Percentiles rank a stretch among this genome's conserved stretches.
Conservation (phyloP, 2,329 filamentous ascomycete genomes). For the Monosporascus sp. region DNA sequence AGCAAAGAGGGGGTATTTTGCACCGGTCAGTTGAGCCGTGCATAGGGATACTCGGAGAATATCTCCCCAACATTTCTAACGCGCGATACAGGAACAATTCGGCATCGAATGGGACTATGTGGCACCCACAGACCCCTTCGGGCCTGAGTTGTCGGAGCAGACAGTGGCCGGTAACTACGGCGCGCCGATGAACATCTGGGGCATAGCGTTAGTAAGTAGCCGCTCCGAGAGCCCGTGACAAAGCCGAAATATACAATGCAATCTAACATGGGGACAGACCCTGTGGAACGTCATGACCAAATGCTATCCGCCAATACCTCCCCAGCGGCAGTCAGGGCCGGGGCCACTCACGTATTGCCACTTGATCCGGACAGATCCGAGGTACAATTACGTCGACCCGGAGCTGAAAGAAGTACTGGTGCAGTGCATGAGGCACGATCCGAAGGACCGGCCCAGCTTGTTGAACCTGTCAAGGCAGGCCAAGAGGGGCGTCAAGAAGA, state of each 20-base stretch:
- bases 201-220: constrained; percentile 12
- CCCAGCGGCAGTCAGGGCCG: neutral
- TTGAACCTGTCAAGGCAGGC: constrained; percentile 3
- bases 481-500: constrained; percentile 1
- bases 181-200: constrained; percentile 14
- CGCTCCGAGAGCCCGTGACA: neutral
- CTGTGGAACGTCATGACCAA: constrained; percentile 18
- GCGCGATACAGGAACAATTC: constrained; percentile 15
- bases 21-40: constrained; percentile 9
- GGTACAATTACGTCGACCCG: constrained; percentile 5
- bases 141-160: constrained; percentile 13
- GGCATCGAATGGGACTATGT: constrained; percentile 16
- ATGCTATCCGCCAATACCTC: neutral
- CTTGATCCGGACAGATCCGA: neutral
- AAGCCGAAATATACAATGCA: neutral
- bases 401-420: constrained; percentile 9
- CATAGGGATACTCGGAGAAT: too few relatives aligned
- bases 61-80: too few relatives aligned
- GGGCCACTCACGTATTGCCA: constrained; percentile 5
- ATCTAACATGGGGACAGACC: constrained; percentile 8
- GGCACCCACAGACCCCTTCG: neutral
- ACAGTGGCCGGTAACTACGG: constrained; percentile 15
- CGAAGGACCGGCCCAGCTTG: constrained; percentile 6
- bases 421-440: constrained; percentile 15
- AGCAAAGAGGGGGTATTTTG: constrained; percentile 7